Evolutionary conservation across 108 stramenopile species (phyloP).

Genomic region (Cyclotella sp.): DNA sequence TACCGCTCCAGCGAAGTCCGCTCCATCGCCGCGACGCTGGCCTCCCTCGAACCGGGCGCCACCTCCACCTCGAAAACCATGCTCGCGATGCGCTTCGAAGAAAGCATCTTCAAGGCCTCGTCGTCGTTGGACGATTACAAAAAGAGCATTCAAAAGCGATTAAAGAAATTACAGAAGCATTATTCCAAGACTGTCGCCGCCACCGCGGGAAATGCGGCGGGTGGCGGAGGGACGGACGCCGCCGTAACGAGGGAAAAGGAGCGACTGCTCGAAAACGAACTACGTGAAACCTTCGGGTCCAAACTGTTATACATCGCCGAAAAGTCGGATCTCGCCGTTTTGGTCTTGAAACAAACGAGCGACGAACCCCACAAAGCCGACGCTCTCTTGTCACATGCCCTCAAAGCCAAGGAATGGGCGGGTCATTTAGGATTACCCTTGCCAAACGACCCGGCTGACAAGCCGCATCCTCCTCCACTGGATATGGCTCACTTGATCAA

Average conservation of each 20-base stretch:
- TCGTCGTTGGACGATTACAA: conserved; percentile 68
- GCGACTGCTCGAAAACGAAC: conserved; percentile 36
- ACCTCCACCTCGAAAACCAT: conserved; percentile 73
- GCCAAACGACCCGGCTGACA: conserved; percentile 1
- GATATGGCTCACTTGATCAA: conserved; percentile 55
- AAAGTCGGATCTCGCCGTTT: conserved; percentile 60
- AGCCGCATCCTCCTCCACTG: neutral
- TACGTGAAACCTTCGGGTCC: conserved; percentile 63
- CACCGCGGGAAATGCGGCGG: neutral
- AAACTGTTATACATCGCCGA: conserved; percentile 63
- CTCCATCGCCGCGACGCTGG: conserved; percentile 80
- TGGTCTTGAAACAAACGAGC: conserved; percentile 44
- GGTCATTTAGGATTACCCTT: conserved; percentile 55
- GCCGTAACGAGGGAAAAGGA: conserved; percentile 43
- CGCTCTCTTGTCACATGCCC: conserved; percentile 61
- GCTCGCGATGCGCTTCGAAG: conserved; percentile 84
- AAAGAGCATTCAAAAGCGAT: conserved; percentile 70
- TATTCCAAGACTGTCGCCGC: conserved; percentile 45
- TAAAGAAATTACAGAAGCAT: conserved; percentile 79
- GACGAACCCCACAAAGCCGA: conserved; percentile 54
- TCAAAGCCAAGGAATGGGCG: conserved; percentile 60
- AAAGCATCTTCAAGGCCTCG: conserved; percentile 72
- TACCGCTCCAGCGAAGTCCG: conserved; percentile 76
- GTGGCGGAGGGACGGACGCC: conserved; percentile 9
- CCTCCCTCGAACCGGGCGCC: conserved; percentile 74